phyloP scores from a whole-genome alignment of 192 early-diverging fungal genomes.

The Linnemannia hyalina region DNA sequence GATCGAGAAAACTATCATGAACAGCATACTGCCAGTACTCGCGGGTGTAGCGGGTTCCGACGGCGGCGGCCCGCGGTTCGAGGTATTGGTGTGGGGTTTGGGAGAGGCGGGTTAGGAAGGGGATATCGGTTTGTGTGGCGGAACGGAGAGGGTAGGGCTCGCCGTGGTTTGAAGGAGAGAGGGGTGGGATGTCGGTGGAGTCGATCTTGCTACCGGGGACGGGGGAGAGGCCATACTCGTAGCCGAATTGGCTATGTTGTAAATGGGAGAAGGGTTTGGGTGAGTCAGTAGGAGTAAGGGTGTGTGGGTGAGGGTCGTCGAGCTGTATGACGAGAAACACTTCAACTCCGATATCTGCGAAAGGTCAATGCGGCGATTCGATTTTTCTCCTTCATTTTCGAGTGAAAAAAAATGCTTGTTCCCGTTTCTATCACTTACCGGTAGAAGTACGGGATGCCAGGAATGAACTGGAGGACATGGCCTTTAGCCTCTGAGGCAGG shows the following conservation, averaged over 20 bases:
- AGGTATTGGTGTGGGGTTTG: not conserved
- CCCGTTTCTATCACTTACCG: slow-evolving; percentile 13
- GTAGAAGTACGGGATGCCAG: slow-evolving; percentile 39
- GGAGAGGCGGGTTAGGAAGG: slow-evolving; percentile 15
- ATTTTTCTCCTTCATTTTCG: no score
- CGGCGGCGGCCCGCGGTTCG: not conserved
- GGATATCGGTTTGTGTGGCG: slow-evolving; percentile 20
- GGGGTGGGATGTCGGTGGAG: slow-evolving; percentile 9
- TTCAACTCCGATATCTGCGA: not conserved
- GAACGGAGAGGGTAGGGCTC: slow-evolving; percentile 24
- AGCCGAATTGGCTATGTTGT: slow-evolving; percentile 36
- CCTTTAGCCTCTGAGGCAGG: slow-evolving; percentile 43
- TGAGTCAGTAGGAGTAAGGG: not conserved
- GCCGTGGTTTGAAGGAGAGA: not conserved
- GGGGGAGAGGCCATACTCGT: slow-evolving; percentile 18
- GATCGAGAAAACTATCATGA: slow-evolving; percentile 5
- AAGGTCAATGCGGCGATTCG: not conserved
- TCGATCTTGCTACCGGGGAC: slow-evolving; percentile 1
- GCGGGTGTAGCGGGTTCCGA: slow-evolving; percentile 7
- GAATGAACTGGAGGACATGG: slow-evolving; percentile 43
- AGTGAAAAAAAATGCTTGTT: no score
- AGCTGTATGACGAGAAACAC: not conserved
- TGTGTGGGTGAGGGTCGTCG: not conserved
- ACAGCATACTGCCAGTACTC: slow-evolving; percentile 42
- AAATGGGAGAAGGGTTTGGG: no score